Percentiles rank a stretch among this genome's conserved stretches.
Conservation (phyloP, 2,329 filamentous ascomycete genomes). For the Colletotrichum sidae region DNA sequence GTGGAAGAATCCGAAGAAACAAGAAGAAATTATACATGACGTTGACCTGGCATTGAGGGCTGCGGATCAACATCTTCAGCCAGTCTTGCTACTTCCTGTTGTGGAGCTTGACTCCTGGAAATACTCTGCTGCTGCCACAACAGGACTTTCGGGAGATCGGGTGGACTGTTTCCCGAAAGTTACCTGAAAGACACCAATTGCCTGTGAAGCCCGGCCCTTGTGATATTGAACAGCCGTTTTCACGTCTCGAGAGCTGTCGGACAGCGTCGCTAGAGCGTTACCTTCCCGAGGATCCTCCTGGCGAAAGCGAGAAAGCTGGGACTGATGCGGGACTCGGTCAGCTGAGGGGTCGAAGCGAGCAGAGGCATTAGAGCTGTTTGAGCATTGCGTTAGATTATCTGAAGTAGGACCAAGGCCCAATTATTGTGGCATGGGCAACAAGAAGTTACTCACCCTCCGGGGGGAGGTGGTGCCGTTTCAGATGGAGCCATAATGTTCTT, state of each 20-base stretch:
- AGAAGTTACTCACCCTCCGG: background rate
- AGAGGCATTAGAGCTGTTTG: background rate
- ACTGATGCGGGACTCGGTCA: slow-evolving; percentile 3
- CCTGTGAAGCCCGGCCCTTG: slow-evolving; percentile 8
- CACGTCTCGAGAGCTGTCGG: background rate
- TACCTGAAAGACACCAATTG: slow-evolving; percentile 15
- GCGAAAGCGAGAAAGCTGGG: slow-evolving; percentile 20
- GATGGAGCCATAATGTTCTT: slow-evolving; percentile 8
- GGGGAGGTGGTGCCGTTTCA: background rate
- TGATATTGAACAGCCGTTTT: slow-evolving; percentile 22
- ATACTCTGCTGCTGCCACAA: background rate
- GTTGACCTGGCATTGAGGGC: too few species aligned
- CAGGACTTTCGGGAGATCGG: background rate
- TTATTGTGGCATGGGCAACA: too few species aligned
- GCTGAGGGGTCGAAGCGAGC: slow-evolving; percentile 8
- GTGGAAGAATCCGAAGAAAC: too few species aligned
- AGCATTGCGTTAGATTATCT: background rate
- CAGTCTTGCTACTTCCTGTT: background rate
- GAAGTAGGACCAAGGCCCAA: background rate
- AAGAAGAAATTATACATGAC: too few species aligned
- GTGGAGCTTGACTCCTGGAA: background rate
- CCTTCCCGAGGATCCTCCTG: slow-evolving; percentile 10
- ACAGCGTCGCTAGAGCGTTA: slow-evolving; percentile 10
- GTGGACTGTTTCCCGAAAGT: background rate
- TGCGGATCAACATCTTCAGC: background rate